These are phyloP conservation scores for Podospora pseudoanserina DNA, from an alignment of 495 filamentous ascomycete species.

Conservation along the genomic window DNA sequence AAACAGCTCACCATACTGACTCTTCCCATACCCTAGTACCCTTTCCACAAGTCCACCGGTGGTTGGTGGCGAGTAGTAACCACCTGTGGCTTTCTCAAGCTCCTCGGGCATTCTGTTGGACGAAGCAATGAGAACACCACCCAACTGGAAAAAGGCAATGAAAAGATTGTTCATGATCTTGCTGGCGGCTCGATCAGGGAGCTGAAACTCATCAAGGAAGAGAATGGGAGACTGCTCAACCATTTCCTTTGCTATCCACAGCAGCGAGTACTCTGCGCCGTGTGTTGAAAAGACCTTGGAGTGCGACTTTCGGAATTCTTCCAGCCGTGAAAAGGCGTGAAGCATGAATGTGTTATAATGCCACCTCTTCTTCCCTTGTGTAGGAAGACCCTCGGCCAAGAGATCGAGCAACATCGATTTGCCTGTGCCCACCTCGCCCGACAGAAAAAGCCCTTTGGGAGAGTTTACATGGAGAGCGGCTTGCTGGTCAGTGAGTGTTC, in stretches of 20 bases:
- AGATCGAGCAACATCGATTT: constrained; percentile 70
- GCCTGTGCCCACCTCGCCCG: constrained; percentile 68
- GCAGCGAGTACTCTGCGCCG: constrained; percentile 55
- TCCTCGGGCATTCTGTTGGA: constrained; percentile 74
- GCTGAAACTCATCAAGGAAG: constrained; percentile 72
- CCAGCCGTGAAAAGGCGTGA: constrained; percentile 59
- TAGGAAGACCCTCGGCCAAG: constrained; percentile 64
- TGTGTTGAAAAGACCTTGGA: constrained; percentile 24
- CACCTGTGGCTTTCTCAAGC: constrained; percentile 62
- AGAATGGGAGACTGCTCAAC: constrained; percentile 63
- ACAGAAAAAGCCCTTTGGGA: constrained; percentile 62
- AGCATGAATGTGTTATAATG: constrained; percentile 78
- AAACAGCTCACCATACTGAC: constrained; percentile 38
- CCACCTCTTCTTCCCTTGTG: constrained; percentile 61
- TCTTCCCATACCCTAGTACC: constrained; percentile 33
- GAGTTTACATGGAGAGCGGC: constrained; percentile 58
- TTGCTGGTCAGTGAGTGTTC: constrained; percentile 58
- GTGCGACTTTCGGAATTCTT: constrained; percentile 49
- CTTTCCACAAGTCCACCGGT: constrained; percentile 49
- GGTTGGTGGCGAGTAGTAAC: constrained; percentile 52
- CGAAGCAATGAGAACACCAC: constrained; percentile 67
- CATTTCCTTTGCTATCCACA: constrained; percentile 65
- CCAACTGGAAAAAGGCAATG: constrained; percentile 68
- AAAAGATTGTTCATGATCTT: constrained; percentile 69
- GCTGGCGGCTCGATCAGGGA: constrained; percentile 63